These are phyloP conservation scores for Geosmithia morbida DNA, from an alignment of 2,329 filamentous ascomycete genomes.

Conservation along the genomic window DNA sequence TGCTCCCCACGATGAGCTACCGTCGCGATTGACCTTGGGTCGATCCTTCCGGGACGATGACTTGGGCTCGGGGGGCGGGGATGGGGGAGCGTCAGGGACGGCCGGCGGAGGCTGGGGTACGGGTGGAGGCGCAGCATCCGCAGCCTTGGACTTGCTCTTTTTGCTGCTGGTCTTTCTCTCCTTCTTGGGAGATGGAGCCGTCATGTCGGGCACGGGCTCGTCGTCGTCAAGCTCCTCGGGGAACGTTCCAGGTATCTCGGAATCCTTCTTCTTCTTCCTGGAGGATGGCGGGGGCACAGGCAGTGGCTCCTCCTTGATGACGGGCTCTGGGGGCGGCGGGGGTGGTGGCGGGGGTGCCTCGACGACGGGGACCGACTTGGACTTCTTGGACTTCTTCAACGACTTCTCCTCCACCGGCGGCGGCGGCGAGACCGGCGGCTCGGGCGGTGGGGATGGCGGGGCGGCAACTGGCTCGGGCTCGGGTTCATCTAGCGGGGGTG, in stretches of 20 bases:
- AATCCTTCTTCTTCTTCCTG: constrained; percentile 8
- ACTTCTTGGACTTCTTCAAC: constrained; percentile 25
- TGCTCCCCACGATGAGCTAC: constrained; percentile 57
- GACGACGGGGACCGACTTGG: constrained; percentile 9
- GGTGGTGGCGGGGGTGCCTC: constrained; percentile 4
- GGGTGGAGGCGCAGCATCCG: constrained; percentile 12
- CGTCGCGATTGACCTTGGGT: constrained; percentile 58
- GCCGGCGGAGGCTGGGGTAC: constrained; percentile 27
- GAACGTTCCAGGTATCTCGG: constrained; percentile 41
- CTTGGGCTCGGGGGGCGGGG: constrained; percentile 39
- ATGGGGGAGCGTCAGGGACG: constrained; percentile 30
- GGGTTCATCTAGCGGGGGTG: constrained; percentile 5
- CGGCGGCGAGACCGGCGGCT: constrained; percentile 3
- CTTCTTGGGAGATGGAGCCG: constrained; percentile 3
- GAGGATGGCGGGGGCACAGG: constrained; percentile 2
- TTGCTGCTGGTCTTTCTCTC: constrained; percentile 3
- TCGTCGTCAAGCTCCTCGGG: constrained; percentile 18
- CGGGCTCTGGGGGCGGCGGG: constrained; percentile 6
- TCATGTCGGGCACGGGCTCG: constrained; percentile 1
- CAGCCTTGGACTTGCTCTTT: constrained; percentile 11
- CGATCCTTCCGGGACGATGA: constrained; percentile 61
- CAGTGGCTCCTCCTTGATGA: constrained; percentile 3
- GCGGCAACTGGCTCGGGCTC: constrained; percentile 2
- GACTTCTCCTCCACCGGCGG: constrained; percentile 22
- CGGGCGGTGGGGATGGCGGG: constrained; percentile 3